Base-by-base conservation (phyloP, 352 stramenopile species). In the Pythium phragmiticola region DNA sequence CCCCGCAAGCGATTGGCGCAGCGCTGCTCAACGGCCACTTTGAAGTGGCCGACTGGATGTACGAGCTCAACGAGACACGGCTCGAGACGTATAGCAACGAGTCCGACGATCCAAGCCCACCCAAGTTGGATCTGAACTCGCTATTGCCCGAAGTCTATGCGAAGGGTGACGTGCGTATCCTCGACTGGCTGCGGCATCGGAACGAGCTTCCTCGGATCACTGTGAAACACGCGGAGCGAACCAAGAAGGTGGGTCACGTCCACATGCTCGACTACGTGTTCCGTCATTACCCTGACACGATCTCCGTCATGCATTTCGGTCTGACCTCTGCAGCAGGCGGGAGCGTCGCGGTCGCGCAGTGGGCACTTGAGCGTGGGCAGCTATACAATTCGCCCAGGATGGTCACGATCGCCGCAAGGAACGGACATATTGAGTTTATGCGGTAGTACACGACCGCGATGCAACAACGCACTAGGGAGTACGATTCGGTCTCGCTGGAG, bases 401-500 rank as follows among this genome's bases (percentile, higher is more conserved):
- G 21, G 26, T 64, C 34, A 28, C 45, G 28, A 17, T 5, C 1
- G 57, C 57, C 13, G 57, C 57, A 5, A 21, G 6, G 11, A 7
- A 42, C 37, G 47, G 57, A 19, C 57, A 64, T 26, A 19, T 57
- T 16, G 57, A 49, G 14, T 64, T 64, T 56, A 36, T 64, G 19
- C 46, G 17, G 12, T 64, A 36, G 57, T 64, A 51, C 57, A 17
- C 19, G 8, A 21, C n/a, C 16, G 14, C 47, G 2, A 36, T 51
- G 16, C 17, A 50, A 2, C 19, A 3, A 2, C 30, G 36, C 3
- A 21, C 46, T 14, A 16, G 2, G 3, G 17, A 33, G 1, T 13
- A 14, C 2, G 16, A 45, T 21, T 8, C 0, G 3, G 4, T 39
- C 8, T 17, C 43, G 0, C 14, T 55, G 4, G 5, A 5, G 2